Conservation (phyloP, 345 rosid genomes). For the Jatropha curcas region DNA sequence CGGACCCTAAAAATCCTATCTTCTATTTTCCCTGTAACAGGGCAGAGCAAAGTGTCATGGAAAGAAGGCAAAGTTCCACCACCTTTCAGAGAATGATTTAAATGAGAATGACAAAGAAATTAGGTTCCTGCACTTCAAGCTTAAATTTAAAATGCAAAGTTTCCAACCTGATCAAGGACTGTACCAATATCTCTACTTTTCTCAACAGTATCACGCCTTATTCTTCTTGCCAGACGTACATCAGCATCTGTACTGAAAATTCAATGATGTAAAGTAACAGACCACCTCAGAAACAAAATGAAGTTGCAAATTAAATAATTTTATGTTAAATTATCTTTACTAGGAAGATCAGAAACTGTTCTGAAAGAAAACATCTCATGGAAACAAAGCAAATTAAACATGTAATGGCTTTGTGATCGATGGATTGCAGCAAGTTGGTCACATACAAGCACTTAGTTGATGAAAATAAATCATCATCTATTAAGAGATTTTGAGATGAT, state of each 20-base stretch:
- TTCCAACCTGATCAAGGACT: slow-evolving; percentile 90
- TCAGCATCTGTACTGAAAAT: slow-evolving; percentile 92
- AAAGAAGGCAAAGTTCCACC: slow-evolving; percentile 4
- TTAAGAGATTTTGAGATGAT: background rate
- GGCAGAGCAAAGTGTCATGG: background rate
- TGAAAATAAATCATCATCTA: background rate
- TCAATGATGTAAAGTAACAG: slow-evolving; percentile 42
- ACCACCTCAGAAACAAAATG: slow-evolving; percentile 28
- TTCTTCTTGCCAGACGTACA: slow-evolving; percentile 97
- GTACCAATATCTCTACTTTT: slow-evolving; percentile 84
- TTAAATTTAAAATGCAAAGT: background rate
- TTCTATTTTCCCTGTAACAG: background rate
- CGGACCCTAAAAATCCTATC: too few relatives aligned
- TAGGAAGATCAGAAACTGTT: background rate
- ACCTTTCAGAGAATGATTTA: background rate
- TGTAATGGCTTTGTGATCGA: background rate
- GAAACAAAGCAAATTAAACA: background rate
- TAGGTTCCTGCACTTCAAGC: background rate
- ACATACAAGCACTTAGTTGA: background rate
- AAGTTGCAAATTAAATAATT: background rate
- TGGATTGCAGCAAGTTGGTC: background rate
- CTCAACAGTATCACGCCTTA: slow-evolving; percentile 85
- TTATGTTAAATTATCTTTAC: background rate
- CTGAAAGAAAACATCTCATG: background rate
- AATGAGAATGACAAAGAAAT: background rate